These are phyloP conservation scores for Rubia yunnanensis DNA, from an alignment of 257 asterid species.

Conservation along the genomic window DNA sequence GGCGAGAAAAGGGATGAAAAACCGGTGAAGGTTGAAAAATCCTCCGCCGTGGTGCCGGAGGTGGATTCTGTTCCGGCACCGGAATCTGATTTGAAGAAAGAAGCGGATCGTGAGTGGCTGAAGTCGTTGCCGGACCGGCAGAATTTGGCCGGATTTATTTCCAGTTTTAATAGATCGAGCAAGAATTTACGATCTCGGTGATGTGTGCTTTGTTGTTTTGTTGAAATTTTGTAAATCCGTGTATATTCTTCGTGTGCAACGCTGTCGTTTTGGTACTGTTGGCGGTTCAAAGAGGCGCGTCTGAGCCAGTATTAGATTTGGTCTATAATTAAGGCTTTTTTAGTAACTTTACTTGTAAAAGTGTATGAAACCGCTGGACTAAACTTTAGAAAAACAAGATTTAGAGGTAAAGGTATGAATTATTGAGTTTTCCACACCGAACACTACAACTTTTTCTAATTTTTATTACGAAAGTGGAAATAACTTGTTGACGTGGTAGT, in stretches of 20 bases:
- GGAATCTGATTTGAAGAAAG: constrained; percentile 2
- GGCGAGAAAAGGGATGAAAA: constrained; percentile 1
- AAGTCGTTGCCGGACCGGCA: constrained; percentile 65
- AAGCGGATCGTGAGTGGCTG: constrained; percentile 21
- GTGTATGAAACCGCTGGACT: neutral
- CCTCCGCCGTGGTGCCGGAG: neutral
- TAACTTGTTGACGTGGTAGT: neutral
- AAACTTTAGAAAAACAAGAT: neutral
- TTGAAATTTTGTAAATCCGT: neutral
- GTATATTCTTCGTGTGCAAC: neutral
- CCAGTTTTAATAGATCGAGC: constrained; percentile 37
- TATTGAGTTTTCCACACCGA: neutral
- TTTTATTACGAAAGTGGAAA: too few relatives aligned
- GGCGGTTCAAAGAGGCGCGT: neutral
- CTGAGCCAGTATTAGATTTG: neutral
- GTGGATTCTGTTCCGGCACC: neutral
- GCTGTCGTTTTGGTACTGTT: neutral
- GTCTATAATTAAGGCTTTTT: neutral
- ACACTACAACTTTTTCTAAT: neutral
- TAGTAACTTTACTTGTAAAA: neutral
- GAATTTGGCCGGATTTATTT: constrained; percentile 55
- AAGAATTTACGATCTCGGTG: constrained; percentile 19
- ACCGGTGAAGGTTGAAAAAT: constrained; percentile 2
- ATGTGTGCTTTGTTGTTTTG: neutral
- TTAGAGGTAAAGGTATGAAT: neutral